phyloP scores from a whole-genome alignment of 345 rosid genomes.

The Citrus unshiu region DNA sequence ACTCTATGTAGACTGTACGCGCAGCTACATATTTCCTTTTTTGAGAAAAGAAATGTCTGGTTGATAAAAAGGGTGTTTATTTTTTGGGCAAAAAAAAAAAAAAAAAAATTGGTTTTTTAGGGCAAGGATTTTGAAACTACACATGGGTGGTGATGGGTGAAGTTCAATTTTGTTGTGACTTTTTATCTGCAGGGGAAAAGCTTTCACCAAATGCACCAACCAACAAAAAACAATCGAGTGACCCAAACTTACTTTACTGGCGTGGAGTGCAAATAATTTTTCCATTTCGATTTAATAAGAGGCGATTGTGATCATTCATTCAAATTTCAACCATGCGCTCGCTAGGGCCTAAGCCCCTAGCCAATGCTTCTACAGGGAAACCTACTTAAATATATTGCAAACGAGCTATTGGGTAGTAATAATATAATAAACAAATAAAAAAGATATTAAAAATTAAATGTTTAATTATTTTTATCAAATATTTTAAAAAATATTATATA shows the following conservation, averaged over 20 bases:
- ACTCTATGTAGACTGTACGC: no score
- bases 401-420: no score
- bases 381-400: neutral
- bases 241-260: neutral
- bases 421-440: no score
- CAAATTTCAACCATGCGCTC: neutral
- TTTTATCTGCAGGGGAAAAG: neutral
- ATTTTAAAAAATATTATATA: no score
- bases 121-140: neutral
- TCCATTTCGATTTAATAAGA: neutral
- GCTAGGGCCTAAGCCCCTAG: neutral
- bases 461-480: no score
- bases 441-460: no score
- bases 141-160: neutral
- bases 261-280: conserved; percentile 7
- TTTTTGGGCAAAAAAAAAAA: no score
- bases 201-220: neutral
- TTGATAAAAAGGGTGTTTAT: no score
- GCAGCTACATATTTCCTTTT: neutral
- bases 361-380: neutral
- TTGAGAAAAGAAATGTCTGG: neutral
- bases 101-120: no score
- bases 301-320: neutral
- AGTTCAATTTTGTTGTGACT: neutral
- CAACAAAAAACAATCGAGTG: no score